phyloP scores from a whole-genome alignment of 2,329 filamentous ascomycete species.

The Truncatella angustata region DNA sequence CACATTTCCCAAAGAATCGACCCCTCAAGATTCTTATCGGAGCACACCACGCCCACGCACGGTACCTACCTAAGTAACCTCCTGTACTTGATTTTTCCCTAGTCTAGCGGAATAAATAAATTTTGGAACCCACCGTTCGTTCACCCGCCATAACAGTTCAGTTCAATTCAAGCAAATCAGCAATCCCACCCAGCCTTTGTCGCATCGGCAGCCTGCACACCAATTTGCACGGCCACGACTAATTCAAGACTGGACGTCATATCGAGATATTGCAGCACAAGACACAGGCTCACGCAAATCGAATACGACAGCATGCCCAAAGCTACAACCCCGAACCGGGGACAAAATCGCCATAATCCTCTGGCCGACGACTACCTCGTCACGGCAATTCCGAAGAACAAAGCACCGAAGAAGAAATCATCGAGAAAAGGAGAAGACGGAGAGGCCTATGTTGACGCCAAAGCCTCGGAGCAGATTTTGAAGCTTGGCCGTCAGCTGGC shows the following conservation, averaged over 20 bases:
- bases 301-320: conserved; percentile 73
- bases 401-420: conserved; percentile 70
- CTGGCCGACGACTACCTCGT: conserved; percentile 84
- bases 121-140: too few species aligned
- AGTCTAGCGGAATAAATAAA: too few species aligned
- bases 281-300: not conserved
- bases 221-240: too few species aligned
- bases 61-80: too few species aligned
- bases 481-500: conserved; percentile 85
- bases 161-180: too few species aligned
- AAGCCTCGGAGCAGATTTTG: conserved; percentile 84
- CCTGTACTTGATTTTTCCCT: too few species aligned
- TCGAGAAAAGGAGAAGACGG: conserved; percentile 62
- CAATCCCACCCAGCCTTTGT: too few species aligned
- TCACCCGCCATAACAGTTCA: too few species aligned
- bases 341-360: conserved; percentile 76
- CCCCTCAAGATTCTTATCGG: too few species aligned
- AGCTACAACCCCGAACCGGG: conserved; percentile 60
- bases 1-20: too few species aligned
- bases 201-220: too few species aligned
- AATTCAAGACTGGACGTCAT: conserved; percentile 6
- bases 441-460: conserved; percentile 79
- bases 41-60: too few species aligned
- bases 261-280: conserved; percentile 9
- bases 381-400: conserved; percentile 67